Evolutionary conservation across 129 eudicot species (phyloP).

Genomic region (Chrysanthemum lavandulifolium): DNA sequence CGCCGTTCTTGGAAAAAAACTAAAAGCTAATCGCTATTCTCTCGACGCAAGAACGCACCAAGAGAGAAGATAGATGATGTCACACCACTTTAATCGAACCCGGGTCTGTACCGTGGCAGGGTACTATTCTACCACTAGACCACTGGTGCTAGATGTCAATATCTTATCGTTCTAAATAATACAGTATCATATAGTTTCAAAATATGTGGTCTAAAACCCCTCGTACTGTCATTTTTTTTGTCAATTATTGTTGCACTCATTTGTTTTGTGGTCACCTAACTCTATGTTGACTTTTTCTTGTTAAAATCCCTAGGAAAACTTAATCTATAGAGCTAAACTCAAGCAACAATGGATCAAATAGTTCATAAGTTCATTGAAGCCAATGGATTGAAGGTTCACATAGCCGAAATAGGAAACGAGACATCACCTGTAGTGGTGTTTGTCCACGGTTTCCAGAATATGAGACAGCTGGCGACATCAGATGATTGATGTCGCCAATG

Average conservation of each 20-base stretch:
- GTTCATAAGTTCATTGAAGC: conserved; percentile 32
- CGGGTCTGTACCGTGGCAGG: conserved; percentile 99
- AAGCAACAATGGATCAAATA: conserved; percentile 31
- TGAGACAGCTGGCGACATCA: conserved; percentile 55
- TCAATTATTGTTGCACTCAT: too few relatives aligned
- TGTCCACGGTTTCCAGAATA: conserved; percentile 46
- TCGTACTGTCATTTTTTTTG: too few relatives aligned
- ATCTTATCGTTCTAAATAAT: too few relatives aligned
- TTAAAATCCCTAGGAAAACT: neutral
- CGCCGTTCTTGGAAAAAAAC: too few relatives aligned
- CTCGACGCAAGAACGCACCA: too few relatives aligned
- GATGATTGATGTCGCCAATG: conserved; percentile 37
- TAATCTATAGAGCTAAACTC: neutral
- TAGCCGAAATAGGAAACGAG: conserved; percentile 36
- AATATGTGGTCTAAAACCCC: too few relatives aligned
- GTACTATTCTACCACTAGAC: conserved; percentile 99
- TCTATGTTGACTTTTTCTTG: neutral
- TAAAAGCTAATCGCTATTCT: neutral
- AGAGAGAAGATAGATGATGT: neutral
- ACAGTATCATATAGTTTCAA: too few relatives aligned
- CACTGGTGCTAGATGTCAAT: neutral
- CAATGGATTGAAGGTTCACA: conserved; percentile 37
- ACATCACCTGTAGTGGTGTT: conserved; percentile 33
- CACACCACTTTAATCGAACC: conserved; percentile 96
- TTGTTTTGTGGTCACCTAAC: too few relatives aligned